A percentile compares a stretch with the other conserved stretches of the same genome.
phyloP scores from a whole-genome alignment of 2,329 filamentous ascomycete genomes.

The Diaporthe humulicola region DNA sequence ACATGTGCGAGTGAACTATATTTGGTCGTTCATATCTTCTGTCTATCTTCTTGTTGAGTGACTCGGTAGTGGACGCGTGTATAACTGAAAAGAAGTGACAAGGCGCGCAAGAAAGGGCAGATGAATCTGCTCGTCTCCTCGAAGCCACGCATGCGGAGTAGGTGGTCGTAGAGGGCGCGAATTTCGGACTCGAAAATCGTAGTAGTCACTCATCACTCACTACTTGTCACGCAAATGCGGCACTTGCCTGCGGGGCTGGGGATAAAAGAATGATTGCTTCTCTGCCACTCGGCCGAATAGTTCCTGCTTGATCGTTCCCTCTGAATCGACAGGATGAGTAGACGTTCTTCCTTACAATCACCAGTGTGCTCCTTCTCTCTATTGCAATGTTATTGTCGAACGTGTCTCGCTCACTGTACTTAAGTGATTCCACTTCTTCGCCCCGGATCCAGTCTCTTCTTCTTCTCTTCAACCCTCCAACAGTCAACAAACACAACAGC shows the following conservation, averaged over 20 bases:
- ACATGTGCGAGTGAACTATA: neutral
- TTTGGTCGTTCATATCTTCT: neutral
- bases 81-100: accelerated
- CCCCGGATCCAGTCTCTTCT: neutral
- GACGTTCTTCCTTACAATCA: neutral
- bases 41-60: neutral
- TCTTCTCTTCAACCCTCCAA: neutral
- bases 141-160: neutral
- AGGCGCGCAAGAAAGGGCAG: accelerated
- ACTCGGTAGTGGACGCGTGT: too few relatives aligned
- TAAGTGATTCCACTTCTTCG: neutral
- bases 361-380: neutral
- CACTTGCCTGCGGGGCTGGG: neutral
- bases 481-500: neutral
- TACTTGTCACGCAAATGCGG: neutral
- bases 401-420: neutral
- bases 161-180: neutral
- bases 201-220: neutral
- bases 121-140: neutral
- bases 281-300: neutral
- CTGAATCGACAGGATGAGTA: too few relatives aligned
- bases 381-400: neutral
- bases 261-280: neutral
- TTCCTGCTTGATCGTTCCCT: neutral
- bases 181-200: too few relatives aligned